A percentile compares a stretch with the other conserved stretches of the same genome.
Evolutionary conservation across 306 rosid genomes (phyloP).

Genomic region (Prunus dulcis): DNA sequence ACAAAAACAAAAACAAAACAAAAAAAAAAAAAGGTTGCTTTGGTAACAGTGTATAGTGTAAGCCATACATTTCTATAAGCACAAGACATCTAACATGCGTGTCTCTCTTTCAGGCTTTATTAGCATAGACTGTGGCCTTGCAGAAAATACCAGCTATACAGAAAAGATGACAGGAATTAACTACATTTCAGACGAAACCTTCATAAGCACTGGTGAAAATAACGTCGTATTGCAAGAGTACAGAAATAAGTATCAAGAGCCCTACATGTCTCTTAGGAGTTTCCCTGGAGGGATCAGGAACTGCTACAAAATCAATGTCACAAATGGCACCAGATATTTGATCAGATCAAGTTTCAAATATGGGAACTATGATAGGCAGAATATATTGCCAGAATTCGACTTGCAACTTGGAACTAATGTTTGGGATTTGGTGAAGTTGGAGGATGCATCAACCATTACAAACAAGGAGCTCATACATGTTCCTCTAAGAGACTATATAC

Average conservation of each 20-base stretch:
- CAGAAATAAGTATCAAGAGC: neutral
- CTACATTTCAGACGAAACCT: constrained; percentile 24
- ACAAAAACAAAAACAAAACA: too few species aligned
- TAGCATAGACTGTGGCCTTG: constrained; percentile 29
- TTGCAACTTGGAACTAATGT: constrained; percentile 38
- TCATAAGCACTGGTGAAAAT: constrained; percentile 26
- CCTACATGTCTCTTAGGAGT: constrained; percentile 33
- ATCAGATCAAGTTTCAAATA: constrained; percentile 41
- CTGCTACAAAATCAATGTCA: constrained; percentile 45
- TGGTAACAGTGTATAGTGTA: too few species aligned
- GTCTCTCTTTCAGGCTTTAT: constrained; percentile 20
- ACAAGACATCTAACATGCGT: too few species aligned
- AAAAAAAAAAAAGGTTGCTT: too few species aligned
- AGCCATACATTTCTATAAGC: too few species aligned
- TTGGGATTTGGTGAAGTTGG: constrained; percentile 21
- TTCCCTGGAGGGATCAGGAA: constrained; percentile 42
- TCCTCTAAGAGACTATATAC: constrained; percentile 20
- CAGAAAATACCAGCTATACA: neutral
- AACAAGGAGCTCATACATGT: constrained; percentile 32
- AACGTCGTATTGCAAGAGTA: neutral
- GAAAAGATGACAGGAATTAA: constrained; percentile 10
- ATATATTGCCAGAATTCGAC: constrained; percentile 26
- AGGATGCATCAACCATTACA: neutral
- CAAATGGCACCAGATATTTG: constrained; percentile 30
- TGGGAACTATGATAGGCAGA: constrained; percentile 40